Evolutionary conservation across 441 rosid genomes (phyloP).

Genomic region (Pelargonium australe): DNA sequence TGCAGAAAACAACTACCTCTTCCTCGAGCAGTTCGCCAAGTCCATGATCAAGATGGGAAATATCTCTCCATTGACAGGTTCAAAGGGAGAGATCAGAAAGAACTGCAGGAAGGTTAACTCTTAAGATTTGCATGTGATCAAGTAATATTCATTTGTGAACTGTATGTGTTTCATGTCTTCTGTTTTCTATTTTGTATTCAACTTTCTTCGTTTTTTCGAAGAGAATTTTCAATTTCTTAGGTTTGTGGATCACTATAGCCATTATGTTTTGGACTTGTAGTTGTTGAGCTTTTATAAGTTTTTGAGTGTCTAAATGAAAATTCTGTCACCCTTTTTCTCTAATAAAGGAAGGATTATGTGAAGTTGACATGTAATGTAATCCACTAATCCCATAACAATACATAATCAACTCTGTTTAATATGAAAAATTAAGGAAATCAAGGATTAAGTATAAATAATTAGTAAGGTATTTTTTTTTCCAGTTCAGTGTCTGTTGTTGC

Average conservation of each 20-base stretch:
- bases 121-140: constrained; percentile 18
- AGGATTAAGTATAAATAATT: too few species aligned
- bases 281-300: background rate
- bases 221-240: background rate
- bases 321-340: background rate
- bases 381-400: too few species aligned
- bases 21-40: constrained; percentile 65
- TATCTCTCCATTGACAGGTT: constrained; percentile 72
- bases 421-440: too few species aligned
- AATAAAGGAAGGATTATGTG: too few species aligned
- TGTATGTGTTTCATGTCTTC: background rate
- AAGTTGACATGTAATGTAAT: too few species aligned
- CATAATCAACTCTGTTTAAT: too few species aligned
- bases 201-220: background rate
- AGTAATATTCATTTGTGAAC: background rate
- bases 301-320: background rate
- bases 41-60: constrained; percentile 88
- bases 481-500: too few species aligned
- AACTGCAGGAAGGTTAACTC: constrained; percentile 64
- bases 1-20: constrained; percentile 48
- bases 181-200: background rate
- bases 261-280: too few species aligned
- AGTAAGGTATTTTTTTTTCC: too few species aligned
- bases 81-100: constrained; percentile 68
- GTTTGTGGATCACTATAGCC: too few species aligned